Base-by-base conservation (phyloP, 352 stramenopile species). In the Pythium dissimile region DNA sequence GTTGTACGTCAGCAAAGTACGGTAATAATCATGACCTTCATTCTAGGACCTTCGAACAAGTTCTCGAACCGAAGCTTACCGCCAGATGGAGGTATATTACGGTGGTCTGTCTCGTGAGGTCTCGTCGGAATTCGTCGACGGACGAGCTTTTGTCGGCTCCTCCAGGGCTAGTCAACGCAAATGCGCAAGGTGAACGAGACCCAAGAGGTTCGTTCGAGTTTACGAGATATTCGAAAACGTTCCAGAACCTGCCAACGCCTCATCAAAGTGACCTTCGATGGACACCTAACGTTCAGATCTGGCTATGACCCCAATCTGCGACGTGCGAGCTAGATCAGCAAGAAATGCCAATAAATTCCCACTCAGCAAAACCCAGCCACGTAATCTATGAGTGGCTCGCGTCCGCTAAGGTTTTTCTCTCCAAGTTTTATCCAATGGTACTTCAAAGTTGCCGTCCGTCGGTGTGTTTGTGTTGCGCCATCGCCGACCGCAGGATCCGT, bases 1-100 rank as follows among this genome's bases (percentile, higher is more conserved):
- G 27, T 8, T 37, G 5, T 4, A 1, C 5, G 16, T 5, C 46
- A 30, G 1, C 23, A 43, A 54, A 38, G 46, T 54, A 30, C 46
- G 46, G 27, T 21, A 7, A 12, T 41, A 54, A 54, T 54, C 32
- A 54, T 54, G 30, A 43, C 32, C 30, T 18, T 31, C 32, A 41
- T 43, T 54, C 46, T 54, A 13, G 18, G 31, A 43, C 18, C 16
- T 54, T 54, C 46, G n/a, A 54, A 3, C 27, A 28, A 6, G 10
- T 54, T 54, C 46, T 54, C 30, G 46, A 54, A 54, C 24, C 28
- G 28, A 54, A 54, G n/a, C 43, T 50, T 10, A 50, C 43, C 18
- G 3, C 35, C 30, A 9, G 4, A 41, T 9, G 24, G 2, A 31
- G 18, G 5, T 39, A 54, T 37, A 54, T 54, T 54, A 54, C 46